These are phyloP conservation scores for Diaporthe citri DNA, from an alignment of 2,329 filamentous ascomycete species.

Conservation along the genomic window DNA sequence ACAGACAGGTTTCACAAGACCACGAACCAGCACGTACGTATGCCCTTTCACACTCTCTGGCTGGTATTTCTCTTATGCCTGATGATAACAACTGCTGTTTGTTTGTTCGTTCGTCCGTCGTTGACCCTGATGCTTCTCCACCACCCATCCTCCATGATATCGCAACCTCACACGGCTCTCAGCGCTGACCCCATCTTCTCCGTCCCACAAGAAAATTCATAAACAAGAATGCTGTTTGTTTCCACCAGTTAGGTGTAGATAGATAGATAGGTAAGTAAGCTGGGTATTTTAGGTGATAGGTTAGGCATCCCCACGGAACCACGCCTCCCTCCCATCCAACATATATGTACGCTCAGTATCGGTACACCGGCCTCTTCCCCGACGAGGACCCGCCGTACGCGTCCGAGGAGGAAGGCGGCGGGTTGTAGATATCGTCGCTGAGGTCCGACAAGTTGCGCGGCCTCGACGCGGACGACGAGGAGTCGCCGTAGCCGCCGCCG, in stretches of 20 bases:
- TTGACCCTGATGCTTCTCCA: neutral
- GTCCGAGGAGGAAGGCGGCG: neutral
- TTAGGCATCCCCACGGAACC: neutral
- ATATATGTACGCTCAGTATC: slow-evolving; percentile 37
- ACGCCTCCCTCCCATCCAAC: neutral
- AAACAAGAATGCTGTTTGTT: slow-evolving; percentile 23
- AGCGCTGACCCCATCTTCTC: no score
- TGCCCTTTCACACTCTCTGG: slow-evolving; percentile 6
- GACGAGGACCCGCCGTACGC: slow-evolving; percentile 27
- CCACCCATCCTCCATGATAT: neutral
- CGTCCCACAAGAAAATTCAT: neutral
- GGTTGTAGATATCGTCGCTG: slow-evolving; percentile 33
- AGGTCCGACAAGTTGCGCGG: slow-evolving; percentile 33
- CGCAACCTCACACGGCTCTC: neutral
- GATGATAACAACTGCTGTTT: slow-evolving; percentile 23
- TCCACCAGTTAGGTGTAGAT: neutral
- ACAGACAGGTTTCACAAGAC: neutral
- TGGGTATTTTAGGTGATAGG: slow-evolving; percentile 1
- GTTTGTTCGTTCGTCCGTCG: neutral
- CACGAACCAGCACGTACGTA: neutral
- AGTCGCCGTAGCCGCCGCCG: neutral
- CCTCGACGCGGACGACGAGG: slow-evolving; percentile 6
- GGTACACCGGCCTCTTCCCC: slow-evolving; percentile 41
- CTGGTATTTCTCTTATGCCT: slow-evolving; percentile 24
- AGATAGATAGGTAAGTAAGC: neutral